Conservation (phyloP, 768 basidiomycete species). For the Kwoniella newhampshirensis region DNA sequence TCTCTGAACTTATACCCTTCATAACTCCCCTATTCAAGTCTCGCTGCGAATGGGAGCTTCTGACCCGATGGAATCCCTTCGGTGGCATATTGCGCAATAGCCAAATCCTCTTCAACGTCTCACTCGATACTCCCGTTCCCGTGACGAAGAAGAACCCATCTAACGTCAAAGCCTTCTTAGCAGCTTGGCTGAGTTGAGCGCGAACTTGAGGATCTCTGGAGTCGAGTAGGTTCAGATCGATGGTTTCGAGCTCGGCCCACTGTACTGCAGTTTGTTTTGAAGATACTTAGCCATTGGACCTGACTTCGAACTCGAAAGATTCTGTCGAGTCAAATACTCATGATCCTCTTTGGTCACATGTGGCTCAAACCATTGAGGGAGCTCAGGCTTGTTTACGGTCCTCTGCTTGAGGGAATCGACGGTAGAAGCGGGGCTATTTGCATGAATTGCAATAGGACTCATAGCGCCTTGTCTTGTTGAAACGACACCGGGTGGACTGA, state of each 20-base stretch:
- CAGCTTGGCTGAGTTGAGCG: conserved; percentile 10
- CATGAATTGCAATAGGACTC: conserved; percentile 19
- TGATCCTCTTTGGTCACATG: conserved; percentile 18
- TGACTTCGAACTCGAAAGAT: not conserved
- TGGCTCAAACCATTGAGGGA: conserved; percentile 16
- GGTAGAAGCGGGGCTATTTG: not conserved
- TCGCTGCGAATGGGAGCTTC: conserved; percentile 27
- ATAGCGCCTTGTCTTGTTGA: conserved; percentile 11
- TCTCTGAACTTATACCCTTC: conserved; percentile 31
- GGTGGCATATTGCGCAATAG: conserved; percentile 33
- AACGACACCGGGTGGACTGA: too few species aligned
- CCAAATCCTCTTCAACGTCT: conserved; percentile 25
- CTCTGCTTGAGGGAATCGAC: conserved; percentile 11
- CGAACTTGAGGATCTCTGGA: conserved; percentile 18
- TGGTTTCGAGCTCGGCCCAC: conserved; percentile 29
- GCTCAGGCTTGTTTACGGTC: not conserved
- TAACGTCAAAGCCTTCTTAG: conserved; percentile 32
- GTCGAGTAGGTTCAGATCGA: conserved; percentile 32
- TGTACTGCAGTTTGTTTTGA: conserved; percentile 10
- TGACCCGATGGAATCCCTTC: conserved; percentile 24
- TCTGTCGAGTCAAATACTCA: conserved; percentile 3
- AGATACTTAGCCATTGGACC: not conserved
- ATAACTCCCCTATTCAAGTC: conserved; percentile 28
- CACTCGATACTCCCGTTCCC: conserved; percentile 31
- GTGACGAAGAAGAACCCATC: conserved; percentile 39